Conservation (phyloP, 1,139 yeast species). For the Hyphopichia wangnamkhiaoensis region DNA sequence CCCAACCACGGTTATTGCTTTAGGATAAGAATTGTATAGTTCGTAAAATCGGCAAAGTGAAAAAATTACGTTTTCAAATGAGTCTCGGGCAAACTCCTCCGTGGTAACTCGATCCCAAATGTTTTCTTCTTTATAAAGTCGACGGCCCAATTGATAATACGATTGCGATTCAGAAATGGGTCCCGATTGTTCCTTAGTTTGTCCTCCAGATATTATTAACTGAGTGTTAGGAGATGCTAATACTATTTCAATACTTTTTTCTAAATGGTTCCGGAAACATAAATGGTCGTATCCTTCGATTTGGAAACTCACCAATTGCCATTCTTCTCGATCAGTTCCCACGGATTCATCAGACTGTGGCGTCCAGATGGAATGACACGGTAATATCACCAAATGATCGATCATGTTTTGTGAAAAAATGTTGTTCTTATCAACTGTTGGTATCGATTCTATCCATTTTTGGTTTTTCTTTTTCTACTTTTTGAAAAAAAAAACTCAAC, state of each 20-base stretch:
- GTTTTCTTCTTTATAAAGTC: constrained; percentile 11
- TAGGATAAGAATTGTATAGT: constrained; percentile 49
- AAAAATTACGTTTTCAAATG: constrained; percentile 75
- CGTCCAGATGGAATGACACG: constrained; percentile 72
- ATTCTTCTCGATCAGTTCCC: constrained; percentile 50
- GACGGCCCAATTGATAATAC: constrained; percentile 43
- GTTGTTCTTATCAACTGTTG: neutral
- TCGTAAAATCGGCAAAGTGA: constrained; percentile 61
- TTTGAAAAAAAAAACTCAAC: no score
- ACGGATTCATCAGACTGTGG: constrained; percentile 18
- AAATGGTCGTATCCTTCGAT: constrained; percentile 67
- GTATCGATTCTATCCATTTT: neutral
- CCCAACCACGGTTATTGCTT: constrained; percentile 59
- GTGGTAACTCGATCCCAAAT: constrained; percentile 31
- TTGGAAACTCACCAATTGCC: constrained; percentile 71
- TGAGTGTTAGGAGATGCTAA: constrained; percentile 26
- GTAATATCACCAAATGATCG: constrained; percentile 50
- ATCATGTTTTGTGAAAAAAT: neutral
- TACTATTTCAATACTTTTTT: constrained; percentile 35
- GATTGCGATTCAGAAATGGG: constrained; percentile 63
- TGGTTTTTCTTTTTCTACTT: neutral
- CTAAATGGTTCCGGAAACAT: constrained; percentile 65
- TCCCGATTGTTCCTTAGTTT: constrained; percentile 57
- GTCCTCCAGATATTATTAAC: constrained; percentile 71
- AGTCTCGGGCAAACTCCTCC: constrained; percentile 79